Base-by-base conservation (phyloP, 2,329 filamentous ascomycete species). In the Rhinocladiella similis region DNA sequence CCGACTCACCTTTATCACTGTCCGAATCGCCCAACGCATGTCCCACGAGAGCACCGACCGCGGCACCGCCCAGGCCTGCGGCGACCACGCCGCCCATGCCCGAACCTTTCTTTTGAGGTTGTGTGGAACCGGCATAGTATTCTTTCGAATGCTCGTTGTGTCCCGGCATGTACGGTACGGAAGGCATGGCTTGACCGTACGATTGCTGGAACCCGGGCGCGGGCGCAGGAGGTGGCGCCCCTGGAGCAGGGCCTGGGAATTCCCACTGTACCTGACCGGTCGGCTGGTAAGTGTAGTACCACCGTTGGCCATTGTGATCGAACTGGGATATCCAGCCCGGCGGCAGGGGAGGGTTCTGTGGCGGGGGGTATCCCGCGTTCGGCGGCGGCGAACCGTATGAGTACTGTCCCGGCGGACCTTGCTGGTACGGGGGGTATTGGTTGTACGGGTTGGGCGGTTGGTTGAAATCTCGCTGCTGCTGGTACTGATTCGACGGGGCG, bases 231-330 rank as follows among this genome's bases (percentile, higher is more conserved):
- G 56, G 59, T 7, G 46, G 45, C 22, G 56, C 59, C 25, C 50
- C 36, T 33, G 29, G 29, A 12, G 29, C 29, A 33, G 29, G 29
- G 12, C 68, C 61, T 3, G 77, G 77, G 39, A 70, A 69, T 19
- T 80, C 76, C 77, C 77, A 80, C 59, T 78, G 75, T 1, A 73
- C 74, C 56, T 74, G 73, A 18, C 77, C 77, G 12, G 75, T 79
- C 19, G 75, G 72, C 62, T 77, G 74, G 63, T 80, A 75, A 53
- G 78, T 67, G 57, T 75, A 79, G 69, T 75, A 80, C 66, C 72
- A 74, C 39, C 75, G 72, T 62, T 78, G 75, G 57, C 69, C 73
- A 62, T 69, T 72, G 47, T 72, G 72, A 54, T 80, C 77, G 66
- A 71, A 78, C 63, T 79, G 77, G 33, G 71, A 63, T 18, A 69